phyloP scores from a whole-genome alignment of 257 asterid genomes.

The Parsonsia alboflavescens region DNA sequence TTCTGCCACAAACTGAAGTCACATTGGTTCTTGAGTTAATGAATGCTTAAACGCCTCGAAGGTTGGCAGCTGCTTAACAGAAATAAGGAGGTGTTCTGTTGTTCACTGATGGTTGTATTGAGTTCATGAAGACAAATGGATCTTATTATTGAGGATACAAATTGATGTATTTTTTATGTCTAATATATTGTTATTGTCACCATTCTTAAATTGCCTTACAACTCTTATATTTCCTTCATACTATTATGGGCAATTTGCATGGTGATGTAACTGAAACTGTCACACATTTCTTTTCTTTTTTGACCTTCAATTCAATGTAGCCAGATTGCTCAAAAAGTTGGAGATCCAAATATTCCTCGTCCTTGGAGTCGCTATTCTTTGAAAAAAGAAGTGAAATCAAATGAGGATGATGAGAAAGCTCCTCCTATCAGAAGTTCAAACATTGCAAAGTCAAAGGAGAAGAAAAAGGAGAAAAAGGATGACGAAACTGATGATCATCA shows the following conservation, averaged over 20 bases:
- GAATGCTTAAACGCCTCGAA: neutral
- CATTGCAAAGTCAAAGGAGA: conserved; percentile 28
- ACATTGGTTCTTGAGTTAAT: neutral
- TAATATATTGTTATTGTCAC: neutral
- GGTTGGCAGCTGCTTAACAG: neutral
- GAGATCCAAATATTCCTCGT: conserved; percentile 82
- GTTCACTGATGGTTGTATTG: neutral
- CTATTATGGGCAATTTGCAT: neutral
- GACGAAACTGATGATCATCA: conserved; percentile 57
- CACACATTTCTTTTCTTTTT: neutral
- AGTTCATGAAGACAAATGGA: neutral
- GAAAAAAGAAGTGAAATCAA: conserved; percentile 43
- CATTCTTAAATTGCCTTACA: neutral
- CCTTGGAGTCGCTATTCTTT: conserved; percentile 86
- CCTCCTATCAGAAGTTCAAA: conserved; percentile 28
- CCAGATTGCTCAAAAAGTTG: conserved; percentile 89
- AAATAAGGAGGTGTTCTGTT: neutral
- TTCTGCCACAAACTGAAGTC: neutral
- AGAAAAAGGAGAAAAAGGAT: conserved; percentile 39
- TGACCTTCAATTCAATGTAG: conserved; percentile 28
- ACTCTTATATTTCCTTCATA: neutral
- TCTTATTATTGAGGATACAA: neutral
- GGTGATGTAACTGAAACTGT: neutral
- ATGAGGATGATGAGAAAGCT: conserved; percentile 36
- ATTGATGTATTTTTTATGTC: neutral